Base-by-base conservation (phyloP, 352 stramenopile species). In the Halophytophthora polymorphica region DNA sequence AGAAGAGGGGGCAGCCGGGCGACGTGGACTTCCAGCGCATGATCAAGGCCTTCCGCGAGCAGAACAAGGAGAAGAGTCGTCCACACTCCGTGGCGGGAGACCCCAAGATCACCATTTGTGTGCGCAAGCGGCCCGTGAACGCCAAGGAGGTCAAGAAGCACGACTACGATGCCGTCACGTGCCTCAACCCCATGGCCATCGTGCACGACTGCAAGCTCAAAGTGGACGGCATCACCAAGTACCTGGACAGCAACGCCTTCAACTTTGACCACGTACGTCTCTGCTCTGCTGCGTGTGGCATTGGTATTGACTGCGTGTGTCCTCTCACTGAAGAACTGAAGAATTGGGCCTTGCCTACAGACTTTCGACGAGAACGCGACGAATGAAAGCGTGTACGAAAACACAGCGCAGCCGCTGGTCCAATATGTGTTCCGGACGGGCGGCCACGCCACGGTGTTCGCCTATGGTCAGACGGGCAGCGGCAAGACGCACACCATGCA, bases 141-240 rank as follows among this genome's bases (percentile, higher is more conserved):
- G 73, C 81, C 38, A 87, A 81, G 19, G 95, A 98, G 71, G 61
- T 91, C 45, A 90, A 91, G 65, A 86, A 84, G 28, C 73, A 82
- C 39, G 97, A 99, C 67, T 97, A 98, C 59, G 96, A 99, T 73
- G 90, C 93, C 5, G 85, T 99, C 0, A 98, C 92, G 45, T 98
- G 87, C 40, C 72, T 96, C 33, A 97, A 98, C 66, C 96, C 96
- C 8, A 90, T 89, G 57, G 79, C 83, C 25, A 90, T 94, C 50
- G 95, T 99, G 29, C 96, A 99, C 73, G 91, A 97, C 56, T 98
- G 95, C 58, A 99, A 98, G 68, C 74, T 98, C 36, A 95, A 96
- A 53, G 97, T 99, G 13, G 96, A 99, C 66, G 96, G 97, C 23
- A 99, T 99, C 53, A 98, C 89, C 41, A 99, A 99, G 72, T 99